Conservation (phyloP, 441 rosid genomes). For the Geranium incanum region DNA sequence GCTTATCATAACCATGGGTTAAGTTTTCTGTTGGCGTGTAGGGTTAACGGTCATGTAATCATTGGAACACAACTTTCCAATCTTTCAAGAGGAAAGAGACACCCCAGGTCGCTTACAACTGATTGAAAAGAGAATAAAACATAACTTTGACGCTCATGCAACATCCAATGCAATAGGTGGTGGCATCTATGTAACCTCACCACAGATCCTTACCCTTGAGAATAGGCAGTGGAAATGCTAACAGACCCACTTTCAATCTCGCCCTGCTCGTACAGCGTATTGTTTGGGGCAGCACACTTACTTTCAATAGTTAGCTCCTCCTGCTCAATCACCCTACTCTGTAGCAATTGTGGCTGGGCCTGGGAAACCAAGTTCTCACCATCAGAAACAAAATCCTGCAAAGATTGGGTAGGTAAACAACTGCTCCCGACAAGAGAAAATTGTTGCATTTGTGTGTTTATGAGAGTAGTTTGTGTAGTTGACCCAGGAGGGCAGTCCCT, state of each 20-base stretch:
- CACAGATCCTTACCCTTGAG: constrained; percentile 44
- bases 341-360: constrained; percentile 41
- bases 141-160: neutral
- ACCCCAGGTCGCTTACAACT: neutral
- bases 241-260: constrained; percentile 28
- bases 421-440: constrained; percentile 35
- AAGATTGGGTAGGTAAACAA: constrained; percentile 28
- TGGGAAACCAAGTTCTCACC: constrained; percentile 42
- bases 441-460: constrained; percentile 31
- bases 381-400: constrained; percentile 37
- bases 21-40: no score
- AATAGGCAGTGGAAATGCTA: constrained; percentile 37
- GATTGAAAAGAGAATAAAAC: neutral
- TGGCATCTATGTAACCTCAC: constrained; percentile 3
- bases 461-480: constrained; percentile 25
- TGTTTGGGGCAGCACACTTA: constrained; percentile 29
- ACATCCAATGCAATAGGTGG: no score
- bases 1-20: no score
- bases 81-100: neutral
- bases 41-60: no score
- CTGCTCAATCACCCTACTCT: constrained; percentile 16
- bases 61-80: neutral
- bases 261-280: constrained; percentile 26
- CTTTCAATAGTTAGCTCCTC: constrained; percentile 24
- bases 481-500: constrained; percentile 27